Evolutionary conservation across 352 stramenopile genomes (phyloP).

Genomic region (Phytophthora boehmeriae): DNA sequence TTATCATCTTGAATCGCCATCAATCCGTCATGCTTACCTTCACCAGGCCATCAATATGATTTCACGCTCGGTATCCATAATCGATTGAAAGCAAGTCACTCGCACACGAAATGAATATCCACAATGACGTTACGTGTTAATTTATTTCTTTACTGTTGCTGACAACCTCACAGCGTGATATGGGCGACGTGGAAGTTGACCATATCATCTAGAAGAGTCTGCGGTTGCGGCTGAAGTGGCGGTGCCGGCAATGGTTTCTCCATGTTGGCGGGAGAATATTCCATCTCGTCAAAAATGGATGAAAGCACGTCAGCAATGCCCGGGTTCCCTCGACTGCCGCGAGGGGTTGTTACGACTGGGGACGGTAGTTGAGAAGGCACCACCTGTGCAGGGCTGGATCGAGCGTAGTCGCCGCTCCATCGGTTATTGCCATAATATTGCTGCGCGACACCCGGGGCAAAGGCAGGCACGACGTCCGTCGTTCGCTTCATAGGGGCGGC

Average conservation of each 20-base stretch:
- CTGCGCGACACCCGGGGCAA: conserved; percentile 28
- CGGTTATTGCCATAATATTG: conserved; percentile 24
- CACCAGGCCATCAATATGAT: background rate
- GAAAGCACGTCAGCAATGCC: conserved; percentile 34
- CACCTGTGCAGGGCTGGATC: conserved; percentile 14
- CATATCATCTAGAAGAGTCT: conserved; percentile 50
- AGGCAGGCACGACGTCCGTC: conserved; percentile 17
- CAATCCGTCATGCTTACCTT: background rate
- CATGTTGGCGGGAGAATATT: conserved; percentile 18
- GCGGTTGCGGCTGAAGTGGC: conserved; percentile 22
- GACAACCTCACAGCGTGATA: conserved; percentile 28
- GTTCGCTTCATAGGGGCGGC: conserved; percentile 18
- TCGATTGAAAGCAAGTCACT: conserved; percentile 7
- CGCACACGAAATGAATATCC: conserved; percentile 1
- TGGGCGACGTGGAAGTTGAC: conserved; percentile 50
- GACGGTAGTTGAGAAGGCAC: conserved; percentile 27
- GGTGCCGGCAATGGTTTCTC: conserved; percentile 24
- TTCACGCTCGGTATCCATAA: background rate
- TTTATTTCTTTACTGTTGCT: conserved; percentile 19
- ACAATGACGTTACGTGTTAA: conserved; percentile 20
- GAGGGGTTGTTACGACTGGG: conserved; percentile 11
- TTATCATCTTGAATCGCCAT: conserved; percentile 3
- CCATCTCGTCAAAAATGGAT: conserved; percentile 49
- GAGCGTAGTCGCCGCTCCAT: conserved; percentile 20
- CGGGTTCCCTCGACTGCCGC: conserved; percentile 14